Conservation (phyloP, 768 basidiomycete species). For the Kwoniella europaea region DNA sequence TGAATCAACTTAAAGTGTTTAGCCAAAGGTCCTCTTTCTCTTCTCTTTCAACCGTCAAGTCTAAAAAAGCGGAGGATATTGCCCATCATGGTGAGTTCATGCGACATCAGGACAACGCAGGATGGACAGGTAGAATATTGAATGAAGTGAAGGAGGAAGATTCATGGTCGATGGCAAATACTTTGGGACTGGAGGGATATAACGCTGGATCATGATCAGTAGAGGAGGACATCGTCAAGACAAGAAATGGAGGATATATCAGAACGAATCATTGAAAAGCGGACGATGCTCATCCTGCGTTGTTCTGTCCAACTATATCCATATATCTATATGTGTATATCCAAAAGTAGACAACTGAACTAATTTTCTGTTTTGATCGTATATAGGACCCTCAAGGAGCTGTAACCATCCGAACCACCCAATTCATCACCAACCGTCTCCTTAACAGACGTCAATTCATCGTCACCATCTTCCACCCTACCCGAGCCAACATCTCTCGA, state of each 20-base stretch:
- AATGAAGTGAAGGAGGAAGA: constrained; percentile 1
- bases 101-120: constrained; percentile 7
- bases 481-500: constrained; percentile 90
- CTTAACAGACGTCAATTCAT: constrained; percentile 94
- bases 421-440: constrained; percentile 99
- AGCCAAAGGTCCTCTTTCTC: constrained; percentile 15
- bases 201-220: not conserved
- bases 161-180: not conserved
- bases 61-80: constrained; percentile 31
- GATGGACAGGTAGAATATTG: not conserved
- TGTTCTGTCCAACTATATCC: not conserved
- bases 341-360: not conserved
- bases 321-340: not conserved
- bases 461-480: constrained; percentile 76
- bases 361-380: constrained; percentile 10
- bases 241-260: not conserved
- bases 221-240: not conserved
- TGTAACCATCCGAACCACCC: constrained; percentile 94
- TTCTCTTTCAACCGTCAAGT: constrained; percentile 31
- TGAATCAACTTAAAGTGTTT: constrained; percentile 3
- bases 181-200: not conserved
- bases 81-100: constrained; percentile 55
- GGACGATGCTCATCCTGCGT: not conserved
- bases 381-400: constrained; percentile 64
- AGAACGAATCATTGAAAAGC: not conserved